Conservation (phyloP, 768 basidiomycete genomes). For the Amyloporia xantha region DNA sequence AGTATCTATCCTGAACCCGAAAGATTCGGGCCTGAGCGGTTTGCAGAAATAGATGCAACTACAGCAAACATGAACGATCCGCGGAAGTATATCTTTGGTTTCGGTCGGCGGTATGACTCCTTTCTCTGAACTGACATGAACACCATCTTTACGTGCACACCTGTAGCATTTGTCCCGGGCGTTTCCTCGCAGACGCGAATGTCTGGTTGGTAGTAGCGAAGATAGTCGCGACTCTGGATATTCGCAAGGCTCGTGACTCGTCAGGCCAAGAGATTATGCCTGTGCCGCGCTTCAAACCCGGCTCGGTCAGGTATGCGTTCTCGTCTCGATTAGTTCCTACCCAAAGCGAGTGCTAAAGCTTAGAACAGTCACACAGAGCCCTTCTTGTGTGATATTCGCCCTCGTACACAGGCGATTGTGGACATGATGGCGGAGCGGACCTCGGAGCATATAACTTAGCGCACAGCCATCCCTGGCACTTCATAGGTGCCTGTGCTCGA, state of each 20-base stretch:
- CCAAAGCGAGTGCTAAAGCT: neutral
- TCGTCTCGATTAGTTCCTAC: neutral
- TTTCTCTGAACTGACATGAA: neutral
- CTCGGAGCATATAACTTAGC: neutral
- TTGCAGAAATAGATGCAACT: slow-evolving; percentile 14
- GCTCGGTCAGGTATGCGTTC: slow-evolving; percentile 37
- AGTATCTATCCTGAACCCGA: slow-evolving; percentile 10
- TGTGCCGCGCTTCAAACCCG: slow-evolving; percentile 31
- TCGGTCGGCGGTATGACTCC: slow-evolving; percentile 36
- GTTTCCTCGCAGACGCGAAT: slow-evolving; percentile 41
- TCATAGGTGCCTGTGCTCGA: neutral
- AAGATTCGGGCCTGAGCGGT: slow-evolving; percentile 11
- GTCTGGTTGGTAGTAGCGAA: slow-evolving; percentile 40
- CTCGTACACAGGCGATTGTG: neutral
- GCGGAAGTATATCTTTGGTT: slow-evolving; percentile 46
- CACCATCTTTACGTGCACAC: no score
- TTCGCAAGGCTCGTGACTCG: slow-evolving; percentile 35
- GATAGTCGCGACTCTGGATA: slow-evolving; percentile 39
- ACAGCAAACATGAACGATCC: slow-evolving; percentile 31
- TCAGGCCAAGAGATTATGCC: slow-evolving; percentile 34
- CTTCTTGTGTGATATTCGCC: neutral
- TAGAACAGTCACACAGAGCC: neutral
- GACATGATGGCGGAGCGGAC: neutral
- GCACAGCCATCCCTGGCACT: neutral
- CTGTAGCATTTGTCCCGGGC: slow-evolving; percentile 45